Evolutionary conservation across 495 filamentous ascomycete species (phyloP), one percentile per base, ranked within the genome.

Genomic region (Penicillium odoratum): DNA sequence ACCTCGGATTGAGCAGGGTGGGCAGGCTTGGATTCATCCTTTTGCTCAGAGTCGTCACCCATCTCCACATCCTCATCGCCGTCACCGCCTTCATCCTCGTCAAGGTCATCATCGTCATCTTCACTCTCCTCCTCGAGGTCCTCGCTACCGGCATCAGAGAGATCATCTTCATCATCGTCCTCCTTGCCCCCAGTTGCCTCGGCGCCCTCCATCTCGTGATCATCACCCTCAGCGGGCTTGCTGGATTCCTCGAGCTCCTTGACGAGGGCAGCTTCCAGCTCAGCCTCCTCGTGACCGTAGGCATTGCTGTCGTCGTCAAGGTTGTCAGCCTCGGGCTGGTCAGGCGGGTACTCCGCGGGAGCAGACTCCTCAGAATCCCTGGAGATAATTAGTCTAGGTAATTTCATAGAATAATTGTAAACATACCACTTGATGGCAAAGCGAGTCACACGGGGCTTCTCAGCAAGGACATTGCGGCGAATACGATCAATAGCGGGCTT

Each of bases 381-480:
- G 55, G 29, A 59, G 7, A 48, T 5, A 31, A 31, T 31, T 31
- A 48, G 25, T 16, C 33, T 47, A 18, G 11, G 8, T 31, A 46
- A 34, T 33, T 53, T 52, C 3, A 48, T 40, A 40, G 42, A 49
- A 10, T 9, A 43, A 26, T 33, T 56, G 44, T 3, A 45, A 28
- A 66, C 82, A 53, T 83, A 96, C 94, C 94, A 98, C 76, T 98
- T 98, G 76, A 98, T 98, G n/a, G 92, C 92, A 65, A 98, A 98
- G 52, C 94, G 83, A 34, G 94, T 98, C 18, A 98, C 94, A 69
- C 94, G 83, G 3, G 94, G 94, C 84, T 98, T 98, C 77, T 97
- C 93, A 2, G 94, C 93, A 30, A 98, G 83, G 29, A 98, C 88
- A 63, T 93, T 97, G 53, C 94, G 84, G 57, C 88, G 82, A 55